Percentiles rank a stretch among this genome's conserved stretches.
These are phyloP conservation scores for Meripilus lineatus DNA, from an alignment of 1,284 basidiomycete genomes.

Conservation along the genomic window DNA sequence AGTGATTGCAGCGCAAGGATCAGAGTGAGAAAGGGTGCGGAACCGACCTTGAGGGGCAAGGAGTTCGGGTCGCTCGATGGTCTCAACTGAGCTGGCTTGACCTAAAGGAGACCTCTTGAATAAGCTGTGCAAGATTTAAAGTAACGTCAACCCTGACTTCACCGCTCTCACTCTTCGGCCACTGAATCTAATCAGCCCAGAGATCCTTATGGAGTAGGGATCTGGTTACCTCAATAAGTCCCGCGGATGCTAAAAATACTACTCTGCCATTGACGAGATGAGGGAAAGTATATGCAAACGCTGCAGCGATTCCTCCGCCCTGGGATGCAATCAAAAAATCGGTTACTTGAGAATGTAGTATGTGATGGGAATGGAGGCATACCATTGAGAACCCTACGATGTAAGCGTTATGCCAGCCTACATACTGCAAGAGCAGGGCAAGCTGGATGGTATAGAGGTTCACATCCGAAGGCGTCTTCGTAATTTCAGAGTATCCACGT, in stretches of 20 bases:
- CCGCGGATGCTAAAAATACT: slow-evolving; percentile 60
- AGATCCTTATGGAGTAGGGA: too few relatives aligned
- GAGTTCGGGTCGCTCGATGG: too few relatives aligned
- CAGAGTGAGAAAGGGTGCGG: too few relatives aligned
- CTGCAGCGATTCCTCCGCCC: slow-evolving; percentile 68
- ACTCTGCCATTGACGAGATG: slow-evolving; percentile 59
- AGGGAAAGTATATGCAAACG: slow-evolving; percentile 64
- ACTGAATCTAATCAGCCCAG: too few relatives aligned
- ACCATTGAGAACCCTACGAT: slow-evolving; percentile 75
- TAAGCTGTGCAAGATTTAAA: too few relatives aligned
- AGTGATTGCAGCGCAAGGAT: too few relatives aligned
- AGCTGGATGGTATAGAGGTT: slow-evolving; percentile 66
- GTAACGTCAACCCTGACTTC: too few relatives aligned
- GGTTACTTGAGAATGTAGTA: background rate
- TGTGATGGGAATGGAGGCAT: slow-evolving; percentile 11
- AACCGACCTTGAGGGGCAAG: too few relatives aligned
- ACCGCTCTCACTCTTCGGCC: too few relatives aligned
- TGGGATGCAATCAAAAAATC: slow-evolving; percentile 20
- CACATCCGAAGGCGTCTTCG: slow-evolving; percentile 49
- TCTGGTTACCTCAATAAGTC: slow-evolving; percentile 56
- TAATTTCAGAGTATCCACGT: slow-evolving; percentile 75
- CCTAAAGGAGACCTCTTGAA: too few relatives aligned
- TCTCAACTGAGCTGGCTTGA: too few relatives aligned
- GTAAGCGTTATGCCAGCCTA: slow-evolving; percentile 61
- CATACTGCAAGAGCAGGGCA: slow-evolving; percentile 71